Base-by-base conservation (phyloP, 768 basidiomycete species). In the Lactarius pseudohatsudake region DNA sequence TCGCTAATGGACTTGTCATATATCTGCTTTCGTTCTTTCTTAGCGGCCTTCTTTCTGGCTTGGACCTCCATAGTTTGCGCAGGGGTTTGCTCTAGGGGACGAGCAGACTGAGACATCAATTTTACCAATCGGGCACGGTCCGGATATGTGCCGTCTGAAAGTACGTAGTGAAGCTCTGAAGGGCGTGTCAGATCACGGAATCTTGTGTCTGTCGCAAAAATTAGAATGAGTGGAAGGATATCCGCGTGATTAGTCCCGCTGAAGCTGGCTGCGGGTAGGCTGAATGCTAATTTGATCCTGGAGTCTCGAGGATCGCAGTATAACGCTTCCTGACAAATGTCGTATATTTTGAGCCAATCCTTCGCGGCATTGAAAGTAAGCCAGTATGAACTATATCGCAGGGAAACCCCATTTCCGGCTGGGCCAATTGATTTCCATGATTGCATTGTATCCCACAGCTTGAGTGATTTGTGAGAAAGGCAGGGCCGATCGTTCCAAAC, bases 381-480 rank as follows among this genome's bases (percentile, higher is more conserved):
- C 63, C 63, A 64, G 47, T 64, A 58, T 47, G 22, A 57, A 57
- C 57, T 64, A 22, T 58, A 64, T 11, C 57, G 22, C 10, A 64
- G 18, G 11, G 57, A 64, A 20, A 64, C n/a, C 0, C 11, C 18
- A 18, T 34, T 5, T 5, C 7, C 32, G 32, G 32, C 32, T 34
- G 63, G 56, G 45, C 63, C 63, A 28, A 64, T 1, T n/a, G 63
- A 57, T 13, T 20, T 40, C 63, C 63, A 64, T 3, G 63, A 50
- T 4, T 58, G n/a, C 5, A 58, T 10, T 0, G 11, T 1, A 8
- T 64, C 57, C 63, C 63, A 64, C 2, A 53, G 57, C 9, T 26
- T 20, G 0, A 20, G 13, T 5, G 18, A 20, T 4, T n/a, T 40
- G 32, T 3, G 13, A 18, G 36, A 22, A 22, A 50, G 36, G 15